A percentile compares a stretch with the other conserved stretches of the same genome.
Evolutionary conservation across 1,139 yeast species (phyloP).

Genomic region (Debaryomyces subglobosus): DNA sequence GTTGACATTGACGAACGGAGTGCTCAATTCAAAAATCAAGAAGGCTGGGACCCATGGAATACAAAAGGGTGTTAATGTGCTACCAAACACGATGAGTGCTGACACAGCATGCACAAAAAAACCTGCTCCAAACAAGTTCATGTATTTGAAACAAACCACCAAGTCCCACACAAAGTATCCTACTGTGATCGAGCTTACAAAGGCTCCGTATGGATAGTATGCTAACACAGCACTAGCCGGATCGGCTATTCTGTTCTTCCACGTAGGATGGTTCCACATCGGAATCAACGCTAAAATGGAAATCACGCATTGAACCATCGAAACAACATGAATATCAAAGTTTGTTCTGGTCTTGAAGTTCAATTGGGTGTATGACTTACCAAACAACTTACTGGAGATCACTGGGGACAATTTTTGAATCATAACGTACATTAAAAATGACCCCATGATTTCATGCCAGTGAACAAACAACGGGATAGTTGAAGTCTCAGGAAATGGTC

Average conservation of each 20-base stretch:
- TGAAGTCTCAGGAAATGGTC: slow-evolving; percentile 49
- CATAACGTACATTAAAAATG: slow-evolving; percentile 41
- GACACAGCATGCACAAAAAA: slow-evolving; percentile 86
- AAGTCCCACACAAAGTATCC: slow-evolving; percentile 97
- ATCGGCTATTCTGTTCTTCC: slow-evolving; percentile 48
- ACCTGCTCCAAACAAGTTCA: slow-evolving; percentile 74
- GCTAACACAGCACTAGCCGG: slow-evolving; percentile 55
- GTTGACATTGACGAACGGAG: slow-evolving; percentile 89
- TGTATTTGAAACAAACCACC: slow-evolving; percentile 61
- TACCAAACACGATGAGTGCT: slow-evolving; percentile 72
- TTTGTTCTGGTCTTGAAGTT: slow-evolving; percentile 57
- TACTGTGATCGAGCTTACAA: slow-evolving; percentile 68
- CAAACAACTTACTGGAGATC: slow-evolving; percentile 35
- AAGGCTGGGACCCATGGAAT: slow-evolving; percentile 85
- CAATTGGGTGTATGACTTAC: slow-evolving; percentile 51
- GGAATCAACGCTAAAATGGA: slow-evolving; percentile 61
- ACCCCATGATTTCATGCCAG: slow-evolving; percentile 55
- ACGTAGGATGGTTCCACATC: slow-evolving; percentile 54
- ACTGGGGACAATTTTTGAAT: slow-evolving; percentile 48
- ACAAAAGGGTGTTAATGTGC: slow-evolving; percentile 52
- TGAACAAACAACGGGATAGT: slow-evolving; percentile 38
- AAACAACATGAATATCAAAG: slow-evolving; percentile 87
- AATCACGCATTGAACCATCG: slow-evolving; percentile 76
- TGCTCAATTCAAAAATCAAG: slow-evolving; percentile 83
- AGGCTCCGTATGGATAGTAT: slow-evolving; percentile 71